Percentiles rank a stretch among this genome's conserved stretches.
phyloP scores from a whole-genome alignment of 306 rosid species.

The Vicia faba region DNA sequence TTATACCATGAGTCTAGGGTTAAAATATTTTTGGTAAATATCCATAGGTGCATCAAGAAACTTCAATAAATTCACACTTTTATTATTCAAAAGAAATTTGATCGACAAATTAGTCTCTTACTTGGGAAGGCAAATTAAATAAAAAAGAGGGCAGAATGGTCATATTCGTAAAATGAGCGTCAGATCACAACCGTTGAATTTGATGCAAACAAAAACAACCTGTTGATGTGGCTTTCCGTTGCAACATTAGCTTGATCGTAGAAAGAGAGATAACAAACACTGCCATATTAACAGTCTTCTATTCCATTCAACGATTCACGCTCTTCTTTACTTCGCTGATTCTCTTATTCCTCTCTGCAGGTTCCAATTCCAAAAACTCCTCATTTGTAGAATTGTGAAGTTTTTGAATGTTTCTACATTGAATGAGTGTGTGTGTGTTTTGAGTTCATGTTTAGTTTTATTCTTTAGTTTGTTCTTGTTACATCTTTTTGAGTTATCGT shows the following conservation, averaged over 20 bases:
- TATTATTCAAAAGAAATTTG: too few relatives aligned
- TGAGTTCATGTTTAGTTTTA: conserved; percentile 16
- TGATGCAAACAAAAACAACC: not conserved
- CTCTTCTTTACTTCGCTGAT: conserved; percentile 25
- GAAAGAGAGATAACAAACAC: not conserved
- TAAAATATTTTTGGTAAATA: too few relatives aligned
- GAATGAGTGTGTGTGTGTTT: conserved; percentile 3
- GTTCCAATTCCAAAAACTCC: conserved; percentile 32
- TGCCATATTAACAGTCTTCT: not conserved
- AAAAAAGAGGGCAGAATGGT: too few relatives aligned
- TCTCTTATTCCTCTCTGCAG: conserved; percentile 28
- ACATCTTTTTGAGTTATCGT: conserved; percentile 12
- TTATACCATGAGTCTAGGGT: too few relatives aligned
- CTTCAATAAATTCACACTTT: too few relatives aligned
- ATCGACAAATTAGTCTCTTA: too few relatives aligned
- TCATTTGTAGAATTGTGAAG: not conserved
- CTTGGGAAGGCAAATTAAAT: too few relatives aligned
- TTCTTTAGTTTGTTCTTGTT: conserved; percentile 11
- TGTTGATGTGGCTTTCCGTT: not conserved
- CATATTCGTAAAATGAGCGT: not conserved
- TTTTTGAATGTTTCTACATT: conserved; percentile 26
- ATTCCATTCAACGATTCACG: conserved; percentile 25
- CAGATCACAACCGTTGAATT: conserved; percentile 13
- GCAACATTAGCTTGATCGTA: not conserved
- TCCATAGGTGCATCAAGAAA: too few relatives aligned